Base-by-base conservation (phyloP, 148 eudicot species). In the Cornus suecica region DNA sequence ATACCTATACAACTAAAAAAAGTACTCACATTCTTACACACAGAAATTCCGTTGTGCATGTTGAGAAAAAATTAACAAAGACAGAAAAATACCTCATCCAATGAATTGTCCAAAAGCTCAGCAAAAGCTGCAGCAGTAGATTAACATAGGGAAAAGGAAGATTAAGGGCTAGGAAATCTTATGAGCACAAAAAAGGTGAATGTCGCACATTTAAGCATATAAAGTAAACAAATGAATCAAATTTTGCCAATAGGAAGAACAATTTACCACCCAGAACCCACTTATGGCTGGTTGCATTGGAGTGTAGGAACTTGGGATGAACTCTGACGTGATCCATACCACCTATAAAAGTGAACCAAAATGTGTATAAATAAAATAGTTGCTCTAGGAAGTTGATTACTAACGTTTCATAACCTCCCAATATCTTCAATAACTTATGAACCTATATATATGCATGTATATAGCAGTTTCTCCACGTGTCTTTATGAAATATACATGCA, bases 241-340 rank as follows among this genome's bases (percentile, higher is more conserved):
- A 30, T 20, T 13, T 56, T 66, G 42, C 7, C 60, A 10, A 54
- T 4, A 69, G 48, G 42, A 16, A 37, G 20, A n/a, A 13, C 29
- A 66, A 70, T 69, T 83, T 87, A 94, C 96, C 97, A 48, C 97
- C 99, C 70, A 92, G 87, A 68, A 90, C 94, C 99, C 97, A 95
- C 71, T 92, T 92, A 83, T 92, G 99, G 81, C 97, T 92, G 63
- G 99, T 95, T 24, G 99, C 99, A 82, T 95, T 95, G 16, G 97
- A 95, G 79, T 95, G 99, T 37, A 95, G 85, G 86, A 95, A 95
- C 81, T 87, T 95, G 26, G 99, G 99, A 83, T 95, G 99, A 78
- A 95, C 97, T 76, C 99, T 87, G 29, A 95, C 97, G 82, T 87
- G 97, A 78, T 95, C 99, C 97, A 95, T 95, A 72, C 97, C 97